Conservation (phyloP, 164 flowering plant genomes). For the Dillenia suffruticosa region DNA sequence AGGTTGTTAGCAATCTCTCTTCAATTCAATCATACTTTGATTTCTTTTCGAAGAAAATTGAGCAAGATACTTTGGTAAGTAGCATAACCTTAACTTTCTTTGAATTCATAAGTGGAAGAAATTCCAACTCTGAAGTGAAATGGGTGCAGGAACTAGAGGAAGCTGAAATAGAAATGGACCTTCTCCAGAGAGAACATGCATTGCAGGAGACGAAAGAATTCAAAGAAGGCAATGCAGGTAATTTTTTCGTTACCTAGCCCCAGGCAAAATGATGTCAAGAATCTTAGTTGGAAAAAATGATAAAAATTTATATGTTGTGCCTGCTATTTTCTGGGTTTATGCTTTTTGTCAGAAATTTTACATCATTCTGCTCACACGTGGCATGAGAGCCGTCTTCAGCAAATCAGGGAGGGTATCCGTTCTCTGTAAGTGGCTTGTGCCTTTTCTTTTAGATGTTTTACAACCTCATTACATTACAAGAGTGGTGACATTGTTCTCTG, state of each 20-base stretch:
- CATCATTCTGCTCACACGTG: constrained; percentile 31
- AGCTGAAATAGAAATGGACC: constrained; percentile 80
- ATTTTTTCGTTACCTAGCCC: too few relatives aligned
- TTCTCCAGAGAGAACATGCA: constrained; percentile 48
- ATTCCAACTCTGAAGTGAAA: neutral
- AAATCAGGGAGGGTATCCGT: constrained; percentile 64
- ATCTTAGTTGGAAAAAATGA: too few relatives aligned
- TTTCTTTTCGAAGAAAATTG: constrained; percentile 52
- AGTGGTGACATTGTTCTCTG: too few relatives aligned
- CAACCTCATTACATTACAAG: too few relatives aligned
- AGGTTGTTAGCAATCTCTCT: constrained; percentile 70
- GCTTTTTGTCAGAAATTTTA: constrained; percentile 1
- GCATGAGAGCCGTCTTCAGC: constrained; percentile 56
- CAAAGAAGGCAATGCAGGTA: constrained; percentile 12
- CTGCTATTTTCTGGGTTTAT: neutral
- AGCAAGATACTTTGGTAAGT: constrained; percentile 55
- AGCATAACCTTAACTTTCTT: too few relatives aligned
- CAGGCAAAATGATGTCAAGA: too few relatives aligned
- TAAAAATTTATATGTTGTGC: too few relatives aligned
- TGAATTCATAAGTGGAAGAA: too few relatives aligned
- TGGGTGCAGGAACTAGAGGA: constrained; percentile 70
- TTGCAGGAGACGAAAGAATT: constrained; percentile 26
- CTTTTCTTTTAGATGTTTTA: neutral
- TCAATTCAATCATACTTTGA: constrained; percentile 65
- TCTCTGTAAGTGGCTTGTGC: constrained; percentile 49